Evolutionary conservation across 768 basidiomycete genomes (phyloP), one percentile per base, ranked within the genome.

Genomic region (Kwoniella europaea): DNA sequence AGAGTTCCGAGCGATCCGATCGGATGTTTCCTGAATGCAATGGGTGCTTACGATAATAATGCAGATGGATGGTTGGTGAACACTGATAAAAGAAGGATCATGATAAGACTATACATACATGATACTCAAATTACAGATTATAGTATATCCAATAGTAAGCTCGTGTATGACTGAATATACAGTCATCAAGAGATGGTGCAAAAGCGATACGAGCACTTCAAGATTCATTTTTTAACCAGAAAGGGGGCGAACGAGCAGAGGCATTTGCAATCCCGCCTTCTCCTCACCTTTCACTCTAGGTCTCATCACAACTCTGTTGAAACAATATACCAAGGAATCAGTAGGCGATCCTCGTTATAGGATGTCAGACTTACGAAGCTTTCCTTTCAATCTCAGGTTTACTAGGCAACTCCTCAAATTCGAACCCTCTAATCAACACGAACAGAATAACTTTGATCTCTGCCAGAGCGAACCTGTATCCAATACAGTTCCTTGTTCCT

Each of bases 391-490:
- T 72, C 29, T 71, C 67, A 2, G 82, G 80, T 58, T 77, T 78
- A 29, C 77, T 79, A 1, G 65, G 63, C 42, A 80, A 61, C 53
- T 79, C 71, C 29, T 79, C 74, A 68, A 84, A 84, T n/a, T 74
- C 70, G 65, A 83, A 82, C 35, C 68, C 74, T 44, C 82, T 63
- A 10, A 84, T 76, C 53, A 83, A 65, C 2, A 83, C 78, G 68
- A 83, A 84, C 44, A 84, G 61, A 35, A 84, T 79, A 13, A 75
- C 78, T 59, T 82, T 81, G 70, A 84, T 82, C 66, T 84, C 84
- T 6, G 76, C 78, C 24, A 84, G 62, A 10, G 84, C 83, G 62
- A 83, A 84, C n/a, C 81, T 74, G 69, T 82, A 83, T 12, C 84
- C 83, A 44, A 82, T 83, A 69, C 74, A 78, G 60, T 72, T 77